Evolutionary conservation across 345 rosid species (phyloP).

Genomic region (Acer campestre): DNA sequence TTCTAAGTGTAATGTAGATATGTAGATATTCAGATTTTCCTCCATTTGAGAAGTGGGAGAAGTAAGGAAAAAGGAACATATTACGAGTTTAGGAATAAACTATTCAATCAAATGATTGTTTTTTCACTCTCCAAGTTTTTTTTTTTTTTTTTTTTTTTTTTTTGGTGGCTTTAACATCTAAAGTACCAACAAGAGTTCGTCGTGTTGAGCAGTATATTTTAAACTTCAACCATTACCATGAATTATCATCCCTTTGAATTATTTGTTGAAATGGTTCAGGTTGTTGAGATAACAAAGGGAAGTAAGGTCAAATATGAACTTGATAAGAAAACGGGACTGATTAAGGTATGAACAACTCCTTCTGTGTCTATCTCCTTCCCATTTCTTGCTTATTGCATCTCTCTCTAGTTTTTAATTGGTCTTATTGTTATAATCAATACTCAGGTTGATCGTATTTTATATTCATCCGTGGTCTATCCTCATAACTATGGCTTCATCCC

Average conservation of each 20-base stretch:
- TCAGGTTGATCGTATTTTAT: constrained; percentile 84
- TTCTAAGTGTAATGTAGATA: background rate
- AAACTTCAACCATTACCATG: background rate
- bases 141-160: background rate
- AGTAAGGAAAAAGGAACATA: background rate
- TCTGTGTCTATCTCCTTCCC: background rate
- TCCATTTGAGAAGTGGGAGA: background rate
- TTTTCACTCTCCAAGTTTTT: background rate
- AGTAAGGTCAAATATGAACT: constrained; percentile 98
- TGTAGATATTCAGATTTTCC: background rate
- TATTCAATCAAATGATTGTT: background rate
- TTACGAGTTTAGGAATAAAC: background rate
- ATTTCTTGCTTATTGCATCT: background rate
- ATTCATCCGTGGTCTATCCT: constrained; percentile 97
- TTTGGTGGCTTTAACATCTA: background rate
- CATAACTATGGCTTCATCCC: constrained; percentile 99
- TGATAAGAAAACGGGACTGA: constrained; percentile 93
- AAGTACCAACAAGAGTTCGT: constrained; percentile 4
- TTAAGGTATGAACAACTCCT: constrained; percentile 54
- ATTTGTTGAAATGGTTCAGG: constrained; percentile 40
- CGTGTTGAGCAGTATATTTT: background rate
- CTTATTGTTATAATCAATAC: constrained; percentile 17
- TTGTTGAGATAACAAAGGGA: constrained; percentile 95
- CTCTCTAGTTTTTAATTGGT: constrained; percentile 17
- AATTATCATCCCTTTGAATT: background rate